Evolutionary conservation across 805 yeast species (phyloP).

Genomic region (Nakazawaea wickerhamii): DNA sequence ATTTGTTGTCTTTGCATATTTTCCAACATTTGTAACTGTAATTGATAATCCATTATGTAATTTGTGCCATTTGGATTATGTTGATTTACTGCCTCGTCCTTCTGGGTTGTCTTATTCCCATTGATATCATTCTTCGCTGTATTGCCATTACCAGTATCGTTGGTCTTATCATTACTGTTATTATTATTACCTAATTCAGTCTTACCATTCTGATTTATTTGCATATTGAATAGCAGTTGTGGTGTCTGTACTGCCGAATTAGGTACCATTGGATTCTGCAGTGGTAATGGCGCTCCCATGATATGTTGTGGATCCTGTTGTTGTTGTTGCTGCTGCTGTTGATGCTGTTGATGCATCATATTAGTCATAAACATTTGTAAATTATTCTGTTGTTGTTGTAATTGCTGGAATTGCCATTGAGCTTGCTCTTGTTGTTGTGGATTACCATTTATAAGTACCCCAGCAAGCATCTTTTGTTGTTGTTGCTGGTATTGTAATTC

Average conservation of each 20-base stretch:
- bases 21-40: conserved; percentile 10
- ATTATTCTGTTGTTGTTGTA: conserved; percentile 9
- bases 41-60: conserved; percentile 8
- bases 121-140: no score
- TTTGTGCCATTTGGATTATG: conserved; percentile 12
- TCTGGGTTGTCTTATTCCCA: no score
- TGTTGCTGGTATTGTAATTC: conserved; percentile 7
- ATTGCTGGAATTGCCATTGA: conserved; percentile 10
- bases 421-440: conserved; percentile 9
- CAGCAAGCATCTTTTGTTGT: conserved; percentile 8
- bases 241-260: not conserved
- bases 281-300: not conserved
- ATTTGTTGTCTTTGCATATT: conserved; percentile 11
- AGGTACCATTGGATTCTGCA: conserved; percentile 4
- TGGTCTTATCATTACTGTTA: not conserved
- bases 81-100: not conserved
- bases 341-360: conserved; percentile 7
- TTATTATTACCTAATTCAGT: not conserved
- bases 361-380: conserved; percentile 7
- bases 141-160: not conserved
- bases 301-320: not conserved
- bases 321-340: conserved; percentile 2
- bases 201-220: not conserved
- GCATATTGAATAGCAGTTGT: not conserved
- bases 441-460: conserved; percentile 4